Conservation (phyloP, 2,329 filamentous ascomycete genomes). For the Colletotrichum kahawae region DNA sequence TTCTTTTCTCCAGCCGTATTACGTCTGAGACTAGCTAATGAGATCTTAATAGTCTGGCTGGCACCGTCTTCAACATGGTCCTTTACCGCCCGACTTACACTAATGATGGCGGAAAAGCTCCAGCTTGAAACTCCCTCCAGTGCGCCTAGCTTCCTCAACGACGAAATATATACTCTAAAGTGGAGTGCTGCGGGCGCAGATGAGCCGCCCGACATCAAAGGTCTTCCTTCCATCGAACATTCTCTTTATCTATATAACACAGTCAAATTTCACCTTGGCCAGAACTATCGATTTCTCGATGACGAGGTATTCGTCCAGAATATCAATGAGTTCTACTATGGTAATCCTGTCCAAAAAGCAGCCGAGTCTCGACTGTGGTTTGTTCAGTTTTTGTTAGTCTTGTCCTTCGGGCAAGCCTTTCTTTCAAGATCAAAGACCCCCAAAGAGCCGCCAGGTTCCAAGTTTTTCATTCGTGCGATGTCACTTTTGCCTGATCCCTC, state of each 20-base stretch:
- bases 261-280: constrained; percentile 43
- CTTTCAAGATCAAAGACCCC: constrained; percentile 7
- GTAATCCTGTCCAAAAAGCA: constrained; percentile 22
- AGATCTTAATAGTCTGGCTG: constrained; percentile 29
- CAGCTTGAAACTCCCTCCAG: constrained; percentile 25
- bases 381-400: constrained; percentile 28
- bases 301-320: constrained; percentile 33
- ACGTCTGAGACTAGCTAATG: neutral
- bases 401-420: constrained; percentile 28
- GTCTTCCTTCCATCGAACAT: constrained; percentile 38
- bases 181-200: constrained; percentile 24
- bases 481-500: constrained; percentile 38
- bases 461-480: constrained; percentile 39
- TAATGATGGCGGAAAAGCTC: constrained; percentile 35
- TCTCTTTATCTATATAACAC: constrained; percentile 36
- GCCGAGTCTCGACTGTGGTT: constrained; percentile 29
- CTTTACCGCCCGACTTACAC: constrained; percentile 34
- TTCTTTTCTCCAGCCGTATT: neutral
- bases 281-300: constrained; percentile 39
- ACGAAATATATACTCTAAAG: constrained; percentile 32
- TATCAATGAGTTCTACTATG: constrained; percentile 31
- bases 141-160: constrained; percentile 27
- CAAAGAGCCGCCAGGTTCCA: constrained; percentile 30
- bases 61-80: constrained; percentile 39
- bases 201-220: constrained; percentile 33